Conservation (phyloP, 2,329 filamentous ascomycete genomes). For the Cladosporium sp. region DNA sequence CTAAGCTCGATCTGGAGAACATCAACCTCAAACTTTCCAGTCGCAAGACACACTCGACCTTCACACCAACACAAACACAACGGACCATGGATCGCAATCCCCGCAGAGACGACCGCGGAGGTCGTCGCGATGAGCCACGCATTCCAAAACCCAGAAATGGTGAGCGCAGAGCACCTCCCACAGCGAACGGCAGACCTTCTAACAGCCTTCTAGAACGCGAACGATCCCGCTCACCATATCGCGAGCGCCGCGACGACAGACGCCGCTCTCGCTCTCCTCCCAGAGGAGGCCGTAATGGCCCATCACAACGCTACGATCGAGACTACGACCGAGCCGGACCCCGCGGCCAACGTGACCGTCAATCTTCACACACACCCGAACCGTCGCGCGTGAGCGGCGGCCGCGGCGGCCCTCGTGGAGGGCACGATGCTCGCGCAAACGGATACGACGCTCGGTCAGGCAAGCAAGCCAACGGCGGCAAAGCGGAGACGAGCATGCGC, state of each 20-base stretch:
- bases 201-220: slow-evolving; percentile 23
- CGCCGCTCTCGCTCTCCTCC: slow-evolving; percentile 25
- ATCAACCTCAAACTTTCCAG: slow-evolving; percentile 10
- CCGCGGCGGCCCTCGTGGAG: slow-evolving; percentile 14
- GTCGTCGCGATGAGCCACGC: slow-evolving; percentile 23
- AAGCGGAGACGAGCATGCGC: slow-evolving; percentile 9
- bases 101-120: slow-evolving; percentile 20
- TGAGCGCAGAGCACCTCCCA: slow-evolving; percentile 6
- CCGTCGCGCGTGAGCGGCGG: slow-evolving; percentile 9
- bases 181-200: slow-evolving; percentile 7
- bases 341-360: slow-evolving; percentile 3
- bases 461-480: slow-evolving; percentile 11
- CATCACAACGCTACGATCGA: slow-evolving; percentile 19
- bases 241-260: slow-evolving; percentile 27
- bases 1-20: slow-evolving; percentile 5
- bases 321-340: slow-evolving; percentile 18
- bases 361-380: slow-evolving; percentile 4
- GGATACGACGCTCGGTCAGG: slow-evolving; percentile 4
- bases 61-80: slow-evolving; percentile 1
- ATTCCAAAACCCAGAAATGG: slow-evolving; percentile 25
- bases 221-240: slow-evolving; percentile 28
- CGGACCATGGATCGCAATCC: slow-evolving; percentile 25
- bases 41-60: slow-evolving; percentile 1
- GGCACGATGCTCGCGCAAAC: slow-evolving; percentile 14
- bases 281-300: slow-evolving; percentile 13